Evolutionary conservation across 805 yeast species (phyloP).

Genomic region (Isabelozyma pseudorhagii): DNA sequence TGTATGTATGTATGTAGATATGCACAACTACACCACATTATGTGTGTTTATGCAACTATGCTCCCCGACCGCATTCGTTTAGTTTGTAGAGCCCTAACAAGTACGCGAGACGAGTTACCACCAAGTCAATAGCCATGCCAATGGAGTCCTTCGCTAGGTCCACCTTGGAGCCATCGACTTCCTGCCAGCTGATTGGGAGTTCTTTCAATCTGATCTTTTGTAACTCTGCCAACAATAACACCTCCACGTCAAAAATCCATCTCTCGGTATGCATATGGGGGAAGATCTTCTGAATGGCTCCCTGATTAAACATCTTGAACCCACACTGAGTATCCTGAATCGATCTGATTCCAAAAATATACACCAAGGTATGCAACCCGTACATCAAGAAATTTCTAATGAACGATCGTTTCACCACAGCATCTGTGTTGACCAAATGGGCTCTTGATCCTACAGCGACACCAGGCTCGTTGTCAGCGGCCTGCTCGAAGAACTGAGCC

Average conservation of each 20-base stretch:
- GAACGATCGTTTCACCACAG: conserved; percentile 90
- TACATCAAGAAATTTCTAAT: conserved; percentile 90
- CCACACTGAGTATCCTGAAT: conserved; percentile 97
- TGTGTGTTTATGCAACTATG: not conserved
- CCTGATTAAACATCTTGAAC: conserved; percentile 81
- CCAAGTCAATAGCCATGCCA: conserved; percentile 90
- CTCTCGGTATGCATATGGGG: conserved; percentile 95
- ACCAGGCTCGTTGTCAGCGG: conserved; percentile 36
- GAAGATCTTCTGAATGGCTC: conserved; percentile 63
- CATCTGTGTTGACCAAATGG: conserved; percentile 93
- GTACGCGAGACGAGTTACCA: conserved; percentile 87
- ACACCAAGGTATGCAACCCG: conserved; percentile 83
- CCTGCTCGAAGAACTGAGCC: conserved; percentile 35
- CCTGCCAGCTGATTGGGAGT: conserved; percentile 93
- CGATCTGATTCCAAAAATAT: conserved; percentile 80
- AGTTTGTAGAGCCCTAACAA: conserved; percentile 72
- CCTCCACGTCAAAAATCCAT: conserved; percentile 97
- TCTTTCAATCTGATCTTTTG: conserved; percentile 68
- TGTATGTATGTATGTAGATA: not conserved
- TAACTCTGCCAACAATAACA: conserved; percentile 73
- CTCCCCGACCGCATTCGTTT: conserved; percentile 11
- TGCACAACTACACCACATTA: not conserved
- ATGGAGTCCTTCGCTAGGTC: conserved; percentile 88
- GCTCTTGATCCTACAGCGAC: conserved; percentile 92
- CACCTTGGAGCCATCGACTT: conserved; percentile 91